Percentiles rank a stretch among this genome's conserved stretches.
phyloP scores from a whole-genome alignment of 805 yeast species.

The Candida alai region DNA sequence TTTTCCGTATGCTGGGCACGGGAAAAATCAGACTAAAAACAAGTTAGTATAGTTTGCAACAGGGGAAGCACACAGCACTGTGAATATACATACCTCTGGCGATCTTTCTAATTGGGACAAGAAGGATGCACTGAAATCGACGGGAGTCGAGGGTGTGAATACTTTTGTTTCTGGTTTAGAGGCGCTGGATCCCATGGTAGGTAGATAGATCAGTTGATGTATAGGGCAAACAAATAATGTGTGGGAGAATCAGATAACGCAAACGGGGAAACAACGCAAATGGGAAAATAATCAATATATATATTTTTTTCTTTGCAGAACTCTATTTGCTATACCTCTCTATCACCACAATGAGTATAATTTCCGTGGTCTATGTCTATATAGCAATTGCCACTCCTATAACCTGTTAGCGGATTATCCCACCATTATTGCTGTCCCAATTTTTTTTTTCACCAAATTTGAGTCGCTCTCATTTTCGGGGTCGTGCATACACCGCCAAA shows the following conservation, averaged over 20 bases:
- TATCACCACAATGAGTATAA: too few species aligned
- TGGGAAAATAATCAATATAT: too few species aligned
- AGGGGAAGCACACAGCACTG: neutral
- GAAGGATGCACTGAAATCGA: constrained; percentile 62
- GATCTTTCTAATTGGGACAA: constrained; percentile 60
- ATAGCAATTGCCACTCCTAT: neutral
- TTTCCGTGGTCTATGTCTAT: neutral
- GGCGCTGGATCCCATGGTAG: constrained; percentile 53
- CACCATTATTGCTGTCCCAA: too few species aligned
- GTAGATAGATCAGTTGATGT: neutral
- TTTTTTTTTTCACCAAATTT: constrained; percentile 2
- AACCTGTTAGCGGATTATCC: too few species aligned
- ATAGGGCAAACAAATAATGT: too few species aligned
- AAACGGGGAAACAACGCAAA: too few species aligned
- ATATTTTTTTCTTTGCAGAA: too few species aligned
- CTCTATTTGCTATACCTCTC: too few species aligned
- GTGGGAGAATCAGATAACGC: too few species aligned
- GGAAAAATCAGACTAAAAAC: constrained; percentile 52
- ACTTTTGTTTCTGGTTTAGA: constrained; percentile 66
- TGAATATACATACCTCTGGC: constrained; percentile 41
- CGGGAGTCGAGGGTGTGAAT: constrained; percentile 62
- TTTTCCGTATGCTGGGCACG: constrained; percentile 67
- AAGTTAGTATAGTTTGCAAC: constrained; percentile 9
- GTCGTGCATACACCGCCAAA: constrained; percentile 2
- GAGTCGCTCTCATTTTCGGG: neutral